Evolutionary conservation across 768 basidiomycete species (phyloP), one percentile per base, ranked within the genome.

Genomic region (Fomitopsis pulvina): DNA sequence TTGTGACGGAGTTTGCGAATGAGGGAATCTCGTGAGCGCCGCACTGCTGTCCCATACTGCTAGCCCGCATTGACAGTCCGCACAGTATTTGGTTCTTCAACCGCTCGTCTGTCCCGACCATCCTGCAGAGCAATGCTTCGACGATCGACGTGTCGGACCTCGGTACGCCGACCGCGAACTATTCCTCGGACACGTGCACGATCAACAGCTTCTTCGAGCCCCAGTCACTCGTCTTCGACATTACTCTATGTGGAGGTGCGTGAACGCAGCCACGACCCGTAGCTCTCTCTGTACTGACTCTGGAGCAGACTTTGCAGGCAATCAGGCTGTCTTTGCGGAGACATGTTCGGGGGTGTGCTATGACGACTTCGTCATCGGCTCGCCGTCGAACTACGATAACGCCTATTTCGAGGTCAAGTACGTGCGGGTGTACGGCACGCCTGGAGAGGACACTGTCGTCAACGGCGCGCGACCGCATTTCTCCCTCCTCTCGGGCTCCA

Each of bases 261-360:
- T 75, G 42, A 41, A 34, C 26, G 47, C 28, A 46, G 63, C 46
- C 57, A 27, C 43, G 14, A 43, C 40, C 34, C 21, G 11, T 50
- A 51, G 45, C 41, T 49, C 42, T 32, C 39, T 41, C 20, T n/a
- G n/a, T n/a, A n/a, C n/a, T n/a, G n/a, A n/a, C n/a, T n/a, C n/a
- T n/a, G 45, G 25, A 7, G 14, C 45, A 63, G 62, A 59, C 55
- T 63, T 58, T 46, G 84, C 86, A 5, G 83, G 79, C 1, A 62
- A 69, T 16, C 43, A 78, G 0, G 51, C 66, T 32, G 69, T 80
- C 37, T 83, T 87, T 65, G 63, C 70, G 3, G 63, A 78, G 55
- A 86, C 85, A 0, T 87, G 84, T 67, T 60, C 71, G 4, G 82
- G 81, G n/a, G 66, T 68, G 1, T 85, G 87, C 65, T 88, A 90